Conservation (phyloP, 176 grass and related monocot species). For the Melocanna baccifera region DNA sequence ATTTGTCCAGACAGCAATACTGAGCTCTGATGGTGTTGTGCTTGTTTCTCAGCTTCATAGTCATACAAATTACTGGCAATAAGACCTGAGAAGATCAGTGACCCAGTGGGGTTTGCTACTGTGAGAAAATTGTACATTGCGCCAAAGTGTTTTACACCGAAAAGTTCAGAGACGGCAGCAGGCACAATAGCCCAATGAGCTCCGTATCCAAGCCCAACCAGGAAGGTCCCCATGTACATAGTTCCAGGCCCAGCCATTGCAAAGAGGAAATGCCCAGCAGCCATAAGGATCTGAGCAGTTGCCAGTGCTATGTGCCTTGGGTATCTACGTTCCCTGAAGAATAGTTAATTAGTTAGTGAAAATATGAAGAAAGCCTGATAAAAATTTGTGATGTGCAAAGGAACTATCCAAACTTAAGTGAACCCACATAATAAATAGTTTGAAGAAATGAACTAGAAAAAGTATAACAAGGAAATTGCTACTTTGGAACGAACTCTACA, state of each 20-base stretch:
- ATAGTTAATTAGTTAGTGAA: constrained; percentile 2
- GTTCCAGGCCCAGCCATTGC: constrained; percentile 91
- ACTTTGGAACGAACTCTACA: not conserved
- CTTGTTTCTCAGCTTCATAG: constrained; percentile 74
- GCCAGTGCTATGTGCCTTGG: constrained; percentile 67
- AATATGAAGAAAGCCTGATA: constrained; percentile 2
- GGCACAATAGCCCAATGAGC: constrained; percentile 88
- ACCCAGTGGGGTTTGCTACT: constrained; percentile 69
- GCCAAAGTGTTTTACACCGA: constrained; percentile 71
- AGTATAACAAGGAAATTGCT: constrained; percentile 10
- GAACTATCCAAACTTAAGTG: constrained; percentile 15
- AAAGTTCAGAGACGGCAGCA: constrained; percentile 71
- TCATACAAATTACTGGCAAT: constrained; percentile 73
- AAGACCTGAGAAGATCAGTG: constrained; percentile 69
- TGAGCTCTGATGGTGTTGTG: constrained; percentile 20
- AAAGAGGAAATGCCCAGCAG: constrained; percentile 77
- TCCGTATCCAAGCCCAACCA: constrained; percentile 77
- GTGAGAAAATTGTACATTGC: constrained; percentile 94
- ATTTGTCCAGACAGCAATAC: constrained; percentile 8
- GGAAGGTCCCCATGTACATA: constrained; percentile 72
- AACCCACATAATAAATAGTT: not conserved
- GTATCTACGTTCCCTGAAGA: constrained; percentile 64
- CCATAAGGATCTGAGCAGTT: constrained; percentile 60
- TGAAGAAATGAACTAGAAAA: not conserved
- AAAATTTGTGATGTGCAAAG: not conserved